A percentile compares a stretch with the other conserved stretches of the same genome.
Conservation (phyloP, 1,284 basidiomycete species). For the Ceratobasidium theobromae region DNA sequence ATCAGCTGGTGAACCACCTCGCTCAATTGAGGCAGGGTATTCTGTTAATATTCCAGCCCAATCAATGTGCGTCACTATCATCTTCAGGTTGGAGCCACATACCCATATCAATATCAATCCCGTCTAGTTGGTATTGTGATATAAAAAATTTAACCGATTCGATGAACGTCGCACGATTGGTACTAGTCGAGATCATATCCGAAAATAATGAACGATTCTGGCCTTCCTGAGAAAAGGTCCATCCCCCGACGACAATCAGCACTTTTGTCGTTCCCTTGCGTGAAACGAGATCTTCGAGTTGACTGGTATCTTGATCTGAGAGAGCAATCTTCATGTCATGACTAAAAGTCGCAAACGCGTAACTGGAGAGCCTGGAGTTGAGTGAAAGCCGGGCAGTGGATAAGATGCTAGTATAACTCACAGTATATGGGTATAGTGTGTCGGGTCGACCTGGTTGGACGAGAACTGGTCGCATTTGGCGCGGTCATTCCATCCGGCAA, state of each 20-base stretch:
- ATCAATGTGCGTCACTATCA: not conserved
- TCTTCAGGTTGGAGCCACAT: not conserved
- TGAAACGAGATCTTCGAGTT: conserved; percentile 3
- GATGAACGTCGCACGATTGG: conserved; percentile 18
- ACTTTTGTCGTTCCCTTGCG: conserved; percentile 12
- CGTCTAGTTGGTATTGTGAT: conserved; percentile 10
- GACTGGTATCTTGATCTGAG: not conserved
- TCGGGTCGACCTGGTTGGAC: conserved; percentile 8
- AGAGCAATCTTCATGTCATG: conserved; percentile 11
- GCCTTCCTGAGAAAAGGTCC: conserved; percentile 21
- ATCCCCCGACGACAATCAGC: conserved; percentile 6
- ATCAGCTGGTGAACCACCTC: conserved; percentile 8
- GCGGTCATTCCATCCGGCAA: conserved; percentile 6
- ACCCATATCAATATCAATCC: too few relatives aligned
- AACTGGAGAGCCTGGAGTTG: not conserved
- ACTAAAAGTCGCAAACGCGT: too few relatives aligned
- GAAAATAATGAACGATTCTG: not conserved
- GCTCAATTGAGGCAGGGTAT: conserved; percentile 12
- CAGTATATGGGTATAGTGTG: conserved; percentile 2
- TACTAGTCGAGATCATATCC: not conserved
- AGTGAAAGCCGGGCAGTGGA: not conserved
- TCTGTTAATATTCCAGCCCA: too few relatives aligned
- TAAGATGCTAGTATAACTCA: not conserved
- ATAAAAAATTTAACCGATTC: conserved; percentile 8
- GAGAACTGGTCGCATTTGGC: conserved; percentile 3